phyloP scores from a whole-genome alignment of 306 rosid genomes.

The Sophora flavescens region DNA sequence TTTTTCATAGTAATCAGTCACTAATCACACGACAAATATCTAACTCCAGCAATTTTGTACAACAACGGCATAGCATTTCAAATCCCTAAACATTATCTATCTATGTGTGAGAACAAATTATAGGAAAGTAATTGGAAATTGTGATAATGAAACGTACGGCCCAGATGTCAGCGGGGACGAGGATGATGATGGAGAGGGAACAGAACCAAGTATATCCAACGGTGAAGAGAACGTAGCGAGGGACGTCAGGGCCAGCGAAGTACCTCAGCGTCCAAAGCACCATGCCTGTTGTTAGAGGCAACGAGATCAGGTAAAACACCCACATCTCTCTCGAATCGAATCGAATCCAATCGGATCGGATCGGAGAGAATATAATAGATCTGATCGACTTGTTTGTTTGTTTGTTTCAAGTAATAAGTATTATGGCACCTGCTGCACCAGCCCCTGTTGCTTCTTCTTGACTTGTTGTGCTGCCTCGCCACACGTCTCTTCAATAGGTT shows the following conservation, averaged over 20 bases:
- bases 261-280: constrained; percentile 78
- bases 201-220: constrained; percentile 97
- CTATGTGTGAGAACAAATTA: neutral
- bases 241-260: constrained; percentile 87
- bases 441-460: neutral
- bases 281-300: constrained; percentile 86
- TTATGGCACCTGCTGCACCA: neutral
- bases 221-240: constrained; percentile 85
- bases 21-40: neutral
- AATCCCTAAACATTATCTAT: neutral
- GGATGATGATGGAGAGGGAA: constrained; percentile 87
- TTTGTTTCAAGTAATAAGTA: neutral
- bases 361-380: constrained; percentile 40
- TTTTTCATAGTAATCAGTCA: neutral
- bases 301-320: constrained; percentile 95
- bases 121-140: too few relatives aligned
- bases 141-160: constrained; percentile 65
- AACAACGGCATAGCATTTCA: neutral
- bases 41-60: neutral
- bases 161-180: constrained; percentile 98
- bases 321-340: constrained; percentile 68
- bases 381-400: neutral
- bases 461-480: too few relatives aligned
- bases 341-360: constrained; percentile 23
- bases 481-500: too few relatives aligned